Conservation (phyloP, 352 stramenopile genomes). For the Phytophthora pini region DNA sequence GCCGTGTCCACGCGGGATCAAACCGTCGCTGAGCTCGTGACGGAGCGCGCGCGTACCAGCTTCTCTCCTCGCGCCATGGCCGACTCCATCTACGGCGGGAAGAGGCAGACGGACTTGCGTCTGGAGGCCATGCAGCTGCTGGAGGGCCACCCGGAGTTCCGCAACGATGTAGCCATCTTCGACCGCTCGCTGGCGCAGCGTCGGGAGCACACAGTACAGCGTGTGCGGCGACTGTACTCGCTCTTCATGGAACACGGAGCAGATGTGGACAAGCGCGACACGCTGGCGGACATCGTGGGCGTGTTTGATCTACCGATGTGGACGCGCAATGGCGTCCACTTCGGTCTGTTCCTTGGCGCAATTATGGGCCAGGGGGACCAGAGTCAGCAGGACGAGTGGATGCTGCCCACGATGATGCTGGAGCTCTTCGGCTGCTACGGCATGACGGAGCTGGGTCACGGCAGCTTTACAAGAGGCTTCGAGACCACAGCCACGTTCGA, state of each 20-base stretch:
- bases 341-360: constrained; percentile 82
- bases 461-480: constrained; percentile 85
- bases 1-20: constrained; percentile 52
- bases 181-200: constrained; percentile 59
- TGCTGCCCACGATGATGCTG: constrained; percentile 72
- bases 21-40: constrained; percentile 53
- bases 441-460: constrained; percentile 94
- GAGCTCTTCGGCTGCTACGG: constrained; percentile 87
- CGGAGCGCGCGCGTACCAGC: constrained; percentile 53
- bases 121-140: constrained; percentile 62
- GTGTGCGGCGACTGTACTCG: constrained; percentile 62
- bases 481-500: constrained; percentile 97
- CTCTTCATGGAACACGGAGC: constrained; percentile 68
- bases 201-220: constrained; percentile 57
- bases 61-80: constrained; percentile 67
- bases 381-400: constrained; percentile 86
- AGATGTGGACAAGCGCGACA: constrained; percentile 63
- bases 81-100: constrained; percentile 65
- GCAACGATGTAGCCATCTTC: constrained; percentile 43
- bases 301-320: constrained; percentile 71
- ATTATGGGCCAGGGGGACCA: constrained; percentile 78
- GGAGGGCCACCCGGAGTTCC: constrained; percentile 53
- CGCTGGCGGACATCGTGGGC: constrained; percentile 66
- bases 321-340: constrained; percentile 85
- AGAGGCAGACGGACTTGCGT: constrained; percentile 47